Percentiles rank a stretch among this genome's conserved stretches.
phyloP scores from a whole-genome alignment of 139 green algal genomes.

The Chlamydomonas applanata region DNA sequence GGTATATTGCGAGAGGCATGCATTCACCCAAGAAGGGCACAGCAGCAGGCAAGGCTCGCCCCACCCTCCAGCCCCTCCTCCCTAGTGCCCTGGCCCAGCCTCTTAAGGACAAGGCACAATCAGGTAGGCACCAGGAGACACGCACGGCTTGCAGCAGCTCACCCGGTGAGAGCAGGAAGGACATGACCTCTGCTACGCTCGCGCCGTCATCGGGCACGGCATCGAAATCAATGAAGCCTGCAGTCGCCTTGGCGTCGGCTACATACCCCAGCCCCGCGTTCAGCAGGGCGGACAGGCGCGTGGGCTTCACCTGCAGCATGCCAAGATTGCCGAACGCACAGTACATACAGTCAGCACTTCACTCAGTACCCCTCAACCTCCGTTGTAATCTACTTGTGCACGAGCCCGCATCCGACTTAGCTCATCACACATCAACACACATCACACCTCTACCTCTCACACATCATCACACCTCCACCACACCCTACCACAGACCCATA shows the following conservation, averaged over 20 bases:
- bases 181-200: slow-evolving; percentile 56
- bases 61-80: no score
- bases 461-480: not conserved
- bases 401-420: no score
- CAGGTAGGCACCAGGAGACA: no score
- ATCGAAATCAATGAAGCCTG: slow-evolving; percentile 80
- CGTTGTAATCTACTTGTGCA: no score
- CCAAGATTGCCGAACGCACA: no score
- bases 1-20: no score
- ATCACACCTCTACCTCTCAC: not conserved
- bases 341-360: no score
- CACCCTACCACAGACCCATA: not conserved
- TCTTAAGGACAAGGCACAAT: no score
- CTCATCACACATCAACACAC: not conserved
- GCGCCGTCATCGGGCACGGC: slow-evolving; percentile 70
- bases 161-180: slow-evolving; percentile 69
- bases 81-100: no score
- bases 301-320: slow-evolving; percentile 37
- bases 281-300: slow-evolving; percentile 70
- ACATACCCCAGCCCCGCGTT: slow-evolving; percentile 79
- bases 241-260: slow-evolving; percentile 36
- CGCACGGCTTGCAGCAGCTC: slow-evolving; percentile 24
- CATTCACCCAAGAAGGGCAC: no score
- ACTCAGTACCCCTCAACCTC: no score
- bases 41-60: no score